phyloP scores from a whole-genome alignment of 495 filamentous ascomycete genomes.

The Cudoniella acicularis region DNA sequence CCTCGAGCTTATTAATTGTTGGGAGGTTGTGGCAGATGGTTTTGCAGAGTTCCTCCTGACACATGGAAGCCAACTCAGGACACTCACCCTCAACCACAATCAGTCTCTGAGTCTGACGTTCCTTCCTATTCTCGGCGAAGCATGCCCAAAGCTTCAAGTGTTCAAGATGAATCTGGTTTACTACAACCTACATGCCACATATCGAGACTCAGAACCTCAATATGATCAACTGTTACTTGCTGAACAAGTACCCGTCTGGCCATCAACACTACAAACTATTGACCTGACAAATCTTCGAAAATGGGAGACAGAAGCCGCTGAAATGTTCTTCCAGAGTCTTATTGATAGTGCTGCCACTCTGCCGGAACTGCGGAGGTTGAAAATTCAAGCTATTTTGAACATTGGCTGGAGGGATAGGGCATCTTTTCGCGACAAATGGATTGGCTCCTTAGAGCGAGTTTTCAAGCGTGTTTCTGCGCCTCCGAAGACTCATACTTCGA shows the following conservation, averaged over 20 bases:
- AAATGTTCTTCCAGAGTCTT: constrained; percentile 73
- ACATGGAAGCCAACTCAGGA: constrained; percentile 57
- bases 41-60: constrained; percentile 57
- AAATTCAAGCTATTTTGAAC: constrained; percentile 65
- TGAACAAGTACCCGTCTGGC: constrained; percentile 70
- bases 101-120: constrained; percentile 71
- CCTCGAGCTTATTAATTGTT: constrained; percentile 72
- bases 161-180: constrained; percentile 73
- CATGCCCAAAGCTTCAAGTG: constrained; percentile 64
- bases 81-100: constrained; percentile 71
- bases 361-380: constrained; percentile 58
- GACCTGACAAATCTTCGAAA: constrained; percentile 73
- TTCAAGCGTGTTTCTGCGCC: constrained; percentile 56
- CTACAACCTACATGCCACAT: constrained; percentile 48
- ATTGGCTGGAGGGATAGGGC: constrained; percentile 77
- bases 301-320: constrained; percentile 59
- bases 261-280: constrained; percentile 59
- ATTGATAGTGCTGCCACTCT: constrained; percentile 62
- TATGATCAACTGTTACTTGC: constrained; percentile 59
- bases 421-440: constrained; percentile 69
- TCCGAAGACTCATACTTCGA: constrained; percentile 32
- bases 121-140: constrained; percentile 51
- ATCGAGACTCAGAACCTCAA: constrained; percentile 65
- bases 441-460: constrained; percentile 53
- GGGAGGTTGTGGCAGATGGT: constrained; percentile 55